These are phyloP conservation scores for Uncinocarpus reesii DNA, from an alignment of 2,329 filamentous ascomycete species.

Conservation along the genomic window DNA sequence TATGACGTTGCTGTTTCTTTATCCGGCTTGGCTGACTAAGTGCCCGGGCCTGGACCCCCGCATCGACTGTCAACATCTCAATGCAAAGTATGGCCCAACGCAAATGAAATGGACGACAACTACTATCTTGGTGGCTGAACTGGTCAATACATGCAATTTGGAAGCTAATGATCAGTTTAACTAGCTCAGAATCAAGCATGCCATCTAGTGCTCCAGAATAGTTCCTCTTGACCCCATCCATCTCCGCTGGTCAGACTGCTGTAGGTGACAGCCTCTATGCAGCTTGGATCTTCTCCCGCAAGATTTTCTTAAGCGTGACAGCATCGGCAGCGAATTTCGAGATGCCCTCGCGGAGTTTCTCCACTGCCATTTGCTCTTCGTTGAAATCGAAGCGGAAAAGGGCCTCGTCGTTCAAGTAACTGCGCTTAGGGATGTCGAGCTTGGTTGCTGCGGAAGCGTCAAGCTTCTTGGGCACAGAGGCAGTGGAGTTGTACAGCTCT, in stretches of 20 bases:
- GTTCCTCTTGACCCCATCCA: neutral
- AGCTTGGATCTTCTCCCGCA: slow-evolving; percentile 69
- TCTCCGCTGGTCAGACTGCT: neutral
- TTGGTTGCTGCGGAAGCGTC: slow-evolving; percentile 54
- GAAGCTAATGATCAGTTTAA: too few species aligned
- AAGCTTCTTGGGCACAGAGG: slow-evolving; percentile 84
- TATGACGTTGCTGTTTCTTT: neutral
- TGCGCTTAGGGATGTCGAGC: slow-evolving; percentile 75
- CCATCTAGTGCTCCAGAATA: neutral
- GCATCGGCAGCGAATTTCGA: slow-evolving; percentile 98
- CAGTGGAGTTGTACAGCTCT: slow-evolving; percentile 77
- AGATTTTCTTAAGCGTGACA: slow-evolving; percentile 80
- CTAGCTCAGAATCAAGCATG: neutral
- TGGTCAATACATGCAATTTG: neutral
- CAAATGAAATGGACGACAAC: neutral
- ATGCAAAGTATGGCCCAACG: too few species aligned
- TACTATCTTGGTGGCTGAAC: neutral
- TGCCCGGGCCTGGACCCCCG: neutral
- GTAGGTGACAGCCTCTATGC: slow-evolving; percentile 7
- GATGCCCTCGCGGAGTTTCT: slow-evolving; percentile 99
- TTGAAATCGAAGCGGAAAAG: slow-evolving; percentile 98
- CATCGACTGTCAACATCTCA: too few species aligned
- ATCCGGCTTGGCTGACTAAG: neutral
- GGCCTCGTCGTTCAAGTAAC: slow-evolving; percentile 81
- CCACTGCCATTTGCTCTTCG: slow-evolving; percentile 97